These are phyloP conservation scores for Cordyceps fumosorosea DNA, from an alignment of 2,329 filamentous ascomycete species.

Conservation along the genomic window DNA sequence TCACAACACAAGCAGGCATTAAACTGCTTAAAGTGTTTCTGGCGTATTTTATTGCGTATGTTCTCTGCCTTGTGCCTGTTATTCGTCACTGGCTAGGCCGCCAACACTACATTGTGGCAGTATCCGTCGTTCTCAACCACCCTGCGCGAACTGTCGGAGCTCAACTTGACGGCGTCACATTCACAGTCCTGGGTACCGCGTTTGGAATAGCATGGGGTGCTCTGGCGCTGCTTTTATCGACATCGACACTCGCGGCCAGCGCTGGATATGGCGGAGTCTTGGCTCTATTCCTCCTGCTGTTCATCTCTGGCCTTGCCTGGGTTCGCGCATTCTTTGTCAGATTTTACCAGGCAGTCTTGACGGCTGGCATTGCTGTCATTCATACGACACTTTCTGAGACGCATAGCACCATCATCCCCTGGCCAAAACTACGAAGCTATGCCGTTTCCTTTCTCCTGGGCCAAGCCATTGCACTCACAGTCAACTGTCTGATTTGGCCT, in stretches of 20 bases:
- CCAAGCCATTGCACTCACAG: conserved; percentile 43
- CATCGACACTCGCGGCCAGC: conserved; percentile 38
- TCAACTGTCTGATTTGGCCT: conserved; percentile 43
- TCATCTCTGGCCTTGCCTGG: conserved; percentile 45
- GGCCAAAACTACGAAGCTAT: conserved; percentile 45
- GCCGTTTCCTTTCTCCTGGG: conserved; percentile 50
- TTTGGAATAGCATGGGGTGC: conserved; percentile 49
- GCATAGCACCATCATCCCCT: conserved; percentile 34
- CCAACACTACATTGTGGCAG: conserved; percentile 48
- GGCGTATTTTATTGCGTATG: conserved; percentile 51
- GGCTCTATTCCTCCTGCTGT: conserved; percentile 47
- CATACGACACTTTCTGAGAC: conserved; percentile 48
- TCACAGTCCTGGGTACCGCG: conserved; percentile 47
- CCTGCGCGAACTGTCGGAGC: conserved; percentile 49
- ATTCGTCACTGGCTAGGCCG: conserved; percentile 44
- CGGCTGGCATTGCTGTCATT: conserved; percentile 48
- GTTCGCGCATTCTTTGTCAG: conserved; percentile 50
- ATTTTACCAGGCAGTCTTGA: conserved; percentile 48
- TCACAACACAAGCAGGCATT: conserved; percentile 44
- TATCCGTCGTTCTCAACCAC: conserved; percentile 54
- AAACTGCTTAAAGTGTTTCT: conserved; percentile 46
- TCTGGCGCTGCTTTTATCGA: conserved; percentile 47
- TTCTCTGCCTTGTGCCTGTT: conserved; percentile 45
- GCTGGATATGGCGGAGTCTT: conserved; percentile 48
- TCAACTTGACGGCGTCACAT: conserved; percentile 48